Evolutionary conservation across 2,329 filamentous ascomycete species (phyloP).

Genomic region (Talaromyces sp.): DNA sequence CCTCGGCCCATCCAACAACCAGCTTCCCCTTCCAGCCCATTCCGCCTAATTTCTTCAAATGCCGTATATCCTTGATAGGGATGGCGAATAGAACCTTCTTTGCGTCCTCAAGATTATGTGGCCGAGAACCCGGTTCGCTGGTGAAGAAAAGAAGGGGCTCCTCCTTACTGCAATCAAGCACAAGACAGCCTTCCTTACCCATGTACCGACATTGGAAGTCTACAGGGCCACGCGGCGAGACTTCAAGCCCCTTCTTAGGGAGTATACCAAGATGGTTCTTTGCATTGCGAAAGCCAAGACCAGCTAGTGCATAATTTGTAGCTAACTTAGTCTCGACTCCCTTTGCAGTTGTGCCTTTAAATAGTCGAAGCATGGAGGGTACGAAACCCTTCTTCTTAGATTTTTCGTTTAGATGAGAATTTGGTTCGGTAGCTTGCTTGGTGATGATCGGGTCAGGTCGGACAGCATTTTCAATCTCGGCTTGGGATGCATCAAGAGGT

Average conservation of each 20-base stretch:
- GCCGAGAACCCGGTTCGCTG: conserved; percentile 38
- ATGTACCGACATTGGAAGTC: conserved; percentile 70
- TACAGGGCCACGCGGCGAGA: conserved; percentile 60
- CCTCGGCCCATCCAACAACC: conserved; percentile 72
- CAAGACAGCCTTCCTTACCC: conserved; percentile 68
- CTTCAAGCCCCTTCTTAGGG: conserved; percentile 41
- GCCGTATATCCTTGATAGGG: conserved; percentile 65
- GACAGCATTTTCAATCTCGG: conserved; percentile 64
- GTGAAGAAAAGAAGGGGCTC: conserved; percentile 58
- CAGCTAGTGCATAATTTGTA: conserved; percentile 67
- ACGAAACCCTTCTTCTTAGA: conserved; percentile 29
- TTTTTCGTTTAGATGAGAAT: conserved; percentile 5
- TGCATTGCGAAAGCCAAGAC: conserved; percentile 57
- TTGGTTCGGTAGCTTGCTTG: conserved; percentile 4
- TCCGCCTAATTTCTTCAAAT: conserved; percentile 75
- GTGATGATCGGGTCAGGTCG: conserved; percentile 45
- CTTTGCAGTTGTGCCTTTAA: conserved; percentile 67
- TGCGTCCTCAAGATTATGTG: conserved; percentile 48
- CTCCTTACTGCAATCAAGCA: conserved; percentile 50
- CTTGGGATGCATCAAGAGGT: conserved; percentile 58
- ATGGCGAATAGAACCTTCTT: conserved; percentile 63
- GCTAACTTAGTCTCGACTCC: conserved; percentile 68
- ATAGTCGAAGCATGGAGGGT: conserved; percentile 58
- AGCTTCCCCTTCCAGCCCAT: conserved; percentile 82
- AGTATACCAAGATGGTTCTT: conserved; percentile 70